Evolutionary conservation across 768 basidiomycete genomes (phyloP).

Genomic region (Serendipita vermifera): DNA sequence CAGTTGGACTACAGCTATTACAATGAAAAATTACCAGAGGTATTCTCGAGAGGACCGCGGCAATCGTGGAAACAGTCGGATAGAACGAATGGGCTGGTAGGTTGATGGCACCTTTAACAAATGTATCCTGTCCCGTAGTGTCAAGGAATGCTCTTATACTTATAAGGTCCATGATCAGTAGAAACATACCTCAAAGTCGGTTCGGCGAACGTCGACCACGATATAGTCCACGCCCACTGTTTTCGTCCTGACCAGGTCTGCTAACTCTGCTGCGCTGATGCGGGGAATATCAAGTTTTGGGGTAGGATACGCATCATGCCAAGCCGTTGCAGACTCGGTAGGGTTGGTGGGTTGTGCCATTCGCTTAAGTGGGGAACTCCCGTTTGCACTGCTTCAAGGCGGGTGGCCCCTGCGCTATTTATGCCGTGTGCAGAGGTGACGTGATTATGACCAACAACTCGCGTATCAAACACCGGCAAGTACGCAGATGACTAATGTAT

Average conservation of each 20-base stretch:
- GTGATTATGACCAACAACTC: no score
- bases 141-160: background rate
- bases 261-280: slow-evolving; percentile 18
- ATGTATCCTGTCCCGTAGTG: slow-evolving; percentile 12
- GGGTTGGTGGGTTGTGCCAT: no score
- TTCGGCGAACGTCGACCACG: slow-evolving; percentile 28
- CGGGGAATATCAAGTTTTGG: slow-evolving; percentile 9
- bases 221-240: slow-evolving; percentile 20
- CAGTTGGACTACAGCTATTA: background rate
- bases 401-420: no score
- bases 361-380: no score
- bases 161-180: no score
- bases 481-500: no score
- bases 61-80: slow-evolving; percentile 24
- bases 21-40: slow-evolving; percentile 18
- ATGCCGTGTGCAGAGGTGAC: no score
- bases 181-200: slow-evolving; percentile 27
- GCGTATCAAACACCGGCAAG: no score
- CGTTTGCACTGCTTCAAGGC: no score
- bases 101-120: slow-evolving; percentile 29
- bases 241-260: slow-evolving; percentile 19
- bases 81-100: slow-evolving; percentile 35
- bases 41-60: slow-evolving; percentile 21
- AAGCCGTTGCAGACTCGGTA: no score
- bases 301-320: background rate